Conservation (phyloP, 129 eudicot species). For the Deinandra increscens region DNA sequence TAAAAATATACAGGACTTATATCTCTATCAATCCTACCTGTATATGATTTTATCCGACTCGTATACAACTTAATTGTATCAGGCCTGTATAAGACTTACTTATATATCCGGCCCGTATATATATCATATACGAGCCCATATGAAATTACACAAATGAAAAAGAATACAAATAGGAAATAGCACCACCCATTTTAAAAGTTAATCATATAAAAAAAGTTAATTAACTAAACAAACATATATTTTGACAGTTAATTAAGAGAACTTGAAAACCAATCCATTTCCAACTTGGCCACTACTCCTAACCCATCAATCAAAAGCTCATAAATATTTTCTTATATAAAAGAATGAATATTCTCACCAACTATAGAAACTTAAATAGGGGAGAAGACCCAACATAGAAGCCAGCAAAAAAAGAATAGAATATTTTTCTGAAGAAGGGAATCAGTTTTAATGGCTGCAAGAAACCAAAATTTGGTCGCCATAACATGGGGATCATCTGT, state of each 20-base stretch:
- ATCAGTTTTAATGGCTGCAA: slow-evolving; percentile 32
- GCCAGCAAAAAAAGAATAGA: neutral
- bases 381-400: slow-evolving; percentile 25
- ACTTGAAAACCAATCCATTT: slow-evolving; percentile 25
- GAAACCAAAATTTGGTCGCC: slow-evolving; percentile 37
- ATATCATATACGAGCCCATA: too few relatives aligned
- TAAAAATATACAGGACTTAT: too few relatives aligned
- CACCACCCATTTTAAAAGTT: too few relatives aligned
- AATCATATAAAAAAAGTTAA: too few relatives aligned
- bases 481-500: slow-evolving; percentile 46
- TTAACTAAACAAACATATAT: too few relatives aligned
- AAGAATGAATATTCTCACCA: slow-evolving; percentile 39
- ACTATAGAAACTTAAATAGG: slow-evolving; percentile 37
- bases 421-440: neutral
- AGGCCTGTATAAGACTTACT: too few relatives aligned
- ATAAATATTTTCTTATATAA: neutral
- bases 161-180: too few relatives aligned
- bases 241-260: slow-evolving; percentile 28
- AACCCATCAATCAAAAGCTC: slow-evolving; percentile 22
- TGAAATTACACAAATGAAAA: too few relatives aligned
- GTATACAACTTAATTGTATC: too few relatives aligned
- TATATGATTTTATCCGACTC: too few relatives aligned
- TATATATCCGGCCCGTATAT: too few relatives aligned
- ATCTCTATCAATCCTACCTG: too few relatives aligned
- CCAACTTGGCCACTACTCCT: slow-evolving; percentile 39